Evolutionary conservation across 1,284 basidiomycete genomes (phyloP), one percentile per base, ranked within the genome.

Genomic region (Caloboletus inedulis): DNA sequence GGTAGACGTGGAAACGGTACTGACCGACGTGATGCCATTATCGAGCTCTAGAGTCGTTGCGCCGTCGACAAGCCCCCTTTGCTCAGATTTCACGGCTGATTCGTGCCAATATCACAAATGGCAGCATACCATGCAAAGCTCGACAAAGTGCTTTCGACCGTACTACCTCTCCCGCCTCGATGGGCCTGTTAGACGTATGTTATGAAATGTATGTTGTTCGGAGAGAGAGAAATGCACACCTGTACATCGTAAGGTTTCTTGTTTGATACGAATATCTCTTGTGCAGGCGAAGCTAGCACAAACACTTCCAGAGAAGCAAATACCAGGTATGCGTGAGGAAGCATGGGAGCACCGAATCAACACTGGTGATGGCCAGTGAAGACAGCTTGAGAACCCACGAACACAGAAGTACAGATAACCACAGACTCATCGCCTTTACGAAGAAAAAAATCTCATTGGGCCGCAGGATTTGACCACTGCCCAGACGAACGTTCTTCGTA

Each of bases 41-140:
- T 91, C 89, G 55, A 91, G 68, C 69, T 91, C 89, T 21, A 92
- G 74, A 0, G 87, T 87, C 1, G 84, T 85, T 16, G 82, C 81
- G 29, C 89, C 89, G 59, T 87, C 79, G 37, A 90, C 80, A 52
- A 90, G 73, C 35, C 80, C 86, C 84, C 84, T 84, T 50, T 33
- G 36, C 39, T 47, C 42, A 51, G 46, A 55, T 52, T 56, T 46
- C 40, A 50, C 46, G 25, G 41, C 12, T 36, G 37, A 36, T 42
- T 14, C 16, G 29, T 16, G 31, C 19, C 42, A 47, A 23, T n/a
- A 50, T 39, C 43, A 52, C 39, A 41, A 44, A 41, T 30, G 45
- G 40, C 33, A 52, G 58, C 72, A 55, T 72, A 87, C 86, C 85
- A 87, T 55, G 87, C 87, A 67, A 89, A 89, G 53, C 82, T 79